These are phyloP conservation scores for Penicillium subrubescens DNA, from an alignment of 495 filamentous ascomycete genomes.

Conservation along the genomic window DNA sequence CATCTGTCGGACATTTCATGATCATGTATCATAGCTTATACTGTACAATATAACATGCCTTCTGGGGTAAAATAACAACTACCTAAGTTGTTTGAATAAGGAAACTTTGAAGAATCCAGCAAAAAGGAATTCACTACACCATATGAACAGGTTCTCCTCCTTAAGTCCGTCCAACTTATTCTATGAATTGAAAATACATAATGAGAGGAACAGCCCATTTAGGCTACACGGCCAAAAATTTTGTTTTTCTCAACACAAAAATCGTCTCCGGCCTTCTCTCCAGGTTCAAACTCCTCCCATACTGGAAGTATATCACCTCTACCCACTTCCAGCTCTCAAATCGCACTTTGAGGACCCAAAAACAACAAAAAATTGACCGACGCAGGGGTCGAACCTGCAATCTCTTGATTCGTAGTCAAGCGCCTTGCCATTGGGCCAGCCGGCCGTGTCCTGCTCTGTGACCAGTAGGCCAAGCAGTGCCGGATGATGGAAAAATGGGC, in stretches of 20 bases:
- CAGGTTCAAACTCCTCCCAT: not conserved
- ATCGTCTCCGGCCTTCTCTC: no score
- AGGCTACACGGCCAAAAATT: no score
- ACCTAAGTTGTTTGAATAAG: not conserved
- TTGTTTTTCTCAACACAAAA: not conserved
- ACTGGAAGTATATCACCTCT: not conserved
- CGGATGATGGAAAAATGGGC: not conserved
- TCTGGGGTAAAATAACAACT: not conserved
- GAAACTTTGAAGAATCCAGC: not conserved
- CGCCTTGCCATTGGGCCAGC: conserved; percentile 72
- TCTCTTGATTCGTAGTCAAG: conserved; percentile 74
- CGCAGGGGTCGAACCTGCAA: conserved; percentile 53
- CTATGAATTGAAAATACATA: no score
- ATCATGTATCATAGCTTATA: conserved; percentile 13
- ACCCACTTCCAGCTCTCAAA: not conserved
- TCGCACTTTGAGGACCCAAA: no score
- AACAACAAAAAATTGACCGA: conserved; percentile 36
- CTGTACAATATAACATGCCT: conserved; percentile 12
- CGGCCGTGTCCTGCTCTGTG: conserved; percentile 23
- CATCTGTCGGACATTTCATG: conserved; percentile 6
- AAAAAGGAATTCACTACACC: no score
- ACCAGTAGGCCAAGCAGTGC: not conserved
- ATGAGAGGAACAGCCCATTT: not conserved
- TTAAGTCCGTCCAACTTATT: not conserved
- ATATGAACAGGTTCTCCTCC: not conserved